Evolutionary conservation across 2,329 filamentous ascomycete genomes (phyloP), one percentile per base, ranked within the genome.

Genomic region (Ceratocystiopsis minuta): DNA sequence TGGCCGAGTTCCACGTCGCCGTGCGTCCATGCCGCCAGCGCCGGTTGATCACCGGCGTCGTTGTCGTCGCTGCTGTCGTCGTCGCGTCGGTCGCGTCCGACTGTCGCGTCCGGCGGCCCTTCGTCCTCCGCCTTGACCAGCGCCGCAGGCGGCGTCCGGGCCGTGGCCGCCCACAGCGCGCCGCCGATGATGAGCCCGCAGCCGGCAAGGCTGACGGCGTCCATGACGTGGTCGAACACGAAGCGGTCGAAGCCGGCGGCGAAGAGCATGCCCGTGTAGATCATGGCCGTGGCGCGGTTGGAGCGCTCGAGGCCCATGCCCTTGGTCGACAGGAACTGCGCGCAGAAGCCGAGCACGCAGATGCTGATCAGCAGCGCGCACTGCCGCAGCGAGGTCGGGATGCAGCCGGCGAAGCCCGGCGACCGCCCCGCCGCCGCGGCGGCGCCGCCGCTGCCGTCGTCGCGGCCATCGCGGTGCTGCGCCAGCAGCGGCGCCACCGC

Each of bases 251-350:
- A 68, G 36, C 56, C 60, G 1, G 63, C 65, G 1, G 69, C 69
- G 49, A 72, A 73, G 34, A 73, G 53, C 62, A 73, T 71, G 37
- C 72, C 65, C 7, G 69, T 71, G 45, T 72, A 73, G 6, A 72
- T 58, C 70, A 75, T 73, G 41, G 65, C 62, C 15, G 68, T 72
- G 9, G 70, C 70, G 36, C 66, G 58, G 49, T 73, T 72, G 16
- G 67, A 68, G 47, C 78, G 79, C 52, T 87, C 48, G 46, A 78
- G 74, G 18, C 79, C 62, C 38, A 95, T 60, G 0, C 84, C 85
- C 1, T 74, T 70, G 1, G 86, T 90, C 16, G 92, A 63, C n/a
- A 92, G 66, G 50, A 85, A 85, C 68, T 94, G 87, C 72, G 88
- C 80, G 17, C 80, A 56, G 54, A 94, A 88, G 0, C 87, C 87